Percentiles rank a stretch among this genome's conserved stretches.
Conservation (phyloP, 768 basidiomycete species). For the Auricularia sp. region DNA sequence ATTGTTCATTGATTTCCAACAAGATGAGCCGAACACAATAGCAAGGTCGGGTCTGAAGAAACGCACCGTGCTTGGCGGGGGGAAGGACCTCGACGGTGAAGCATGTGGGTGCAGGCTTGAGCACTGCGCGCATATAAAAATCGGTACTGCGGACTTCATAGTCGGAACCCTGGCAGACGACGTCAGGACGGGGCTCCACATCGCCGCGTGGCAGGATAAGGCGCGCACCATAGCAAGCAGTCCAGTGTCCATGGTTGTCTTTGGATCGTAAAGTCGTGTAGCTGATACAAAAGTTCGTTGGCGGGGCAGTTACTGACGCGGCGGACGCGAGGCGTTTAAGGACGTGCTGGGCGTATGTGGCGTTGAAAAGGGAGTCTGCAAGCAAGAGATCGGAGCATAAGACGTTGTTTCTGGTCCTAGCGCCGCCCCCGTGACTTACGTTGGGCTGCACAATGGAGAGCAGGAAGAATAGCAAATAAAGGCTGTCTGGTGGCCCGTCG, state of each 20-base stretch:
- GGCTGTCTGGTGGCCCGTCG: not conserved
- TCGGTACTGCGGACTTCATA: not conserved
- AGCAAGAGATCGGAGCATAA: too few relatives aligned
- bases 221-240: not conserved
- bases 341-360: not conserved
- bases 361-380: not conserved
- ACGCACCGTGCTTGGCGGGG: slow-evolving; percentile 46
- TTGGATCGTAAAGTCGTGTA: not conserved
- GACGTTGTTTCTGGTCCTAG: too few relatives aligned
- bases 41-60: not conserved
- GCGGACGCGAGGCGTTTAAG: not conserved
- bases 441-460: too few relatives aligned
- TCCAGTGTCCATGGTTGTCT: not conserved
- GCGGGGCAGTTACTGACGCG: not conserved
- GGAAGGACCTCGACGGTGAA: slow-evolving; percentile 52
- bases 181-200: not conserved
- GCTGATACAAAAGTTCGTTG: not conserved
- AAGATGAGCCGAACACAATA: not conserved
- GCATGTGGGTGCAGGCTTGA: slow-evolving; percentile 43
- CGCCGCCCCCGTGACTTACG: too few relatives aligned
- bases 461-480: too few relatives aligned
- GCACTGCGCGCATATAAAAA: slow-evolving; percentile 49
- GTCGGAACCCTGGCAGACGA: not conserved
- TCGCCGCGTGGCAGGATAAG: not conserved
- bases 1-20: not conserved